Base-by-base conservation (phyloP, 2,329 filamentous ascomycete species). In the Calonectria pseudoturangicola region DNA sequence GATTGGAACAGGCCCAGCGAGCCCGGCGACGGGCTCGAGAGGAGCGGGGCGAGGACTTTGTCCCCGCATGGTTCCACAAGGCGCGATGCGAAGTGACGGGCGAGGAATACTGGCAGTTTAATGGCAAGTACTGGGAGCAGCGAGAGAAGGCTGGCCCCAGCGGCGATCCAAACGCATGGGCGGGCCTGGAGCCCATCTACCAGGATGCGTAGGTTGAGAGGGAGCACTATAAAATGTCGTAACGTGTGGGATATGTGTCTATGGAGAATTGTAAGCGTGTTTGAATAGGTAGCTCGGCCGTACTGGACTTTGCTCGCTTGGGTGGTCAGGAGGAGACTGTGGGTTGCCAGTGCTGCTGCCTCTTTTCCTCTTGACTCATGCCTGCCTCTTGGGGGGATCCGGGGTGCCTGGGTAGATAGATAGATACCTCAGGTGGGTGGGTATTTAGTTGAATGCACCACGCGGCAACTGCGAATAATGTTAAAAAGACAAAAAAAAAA, bases 1-100 rank as follows among this genome's bases (percentile, higher is more conserved):
- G 97, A 1, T 91, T 99, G 0, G 97, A 99, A 84, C 94, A 98
- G 86, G 95, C 93, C 75, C 97, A 99, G 87, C 89, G 97, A 72
- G 92, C 93, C 12, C 92, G 93, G 71, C 87, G 97, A 73, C 87
- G 94, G 68, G 86, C 89, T 71, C 89, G 96, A 28, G 96, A 99
- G 84, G 89, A 89, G 36, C 89, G 86, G 2, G 97, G 97, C 4
- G 93, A 97, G 74, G 92, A 96, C 73, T 98, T 97, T 81, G 84
- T 86, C 48, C 95, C 97, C 0, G 92, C 93, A 58, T 99, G 96
- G 96, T 99, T 99, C 83, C 86, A 82, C 47, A 94, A 93, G 85
- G 88, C 88, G 2, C 90, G 84, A 76, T 96, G 95, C 84, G 90
- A 94, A 47, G 87, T 94, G 21, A 98, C 96, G 4, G 96, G 97